phyloP scores from a whole-genome alignment of 768 basidiomycete genomes.

The Mycena latifolia region DNA sequence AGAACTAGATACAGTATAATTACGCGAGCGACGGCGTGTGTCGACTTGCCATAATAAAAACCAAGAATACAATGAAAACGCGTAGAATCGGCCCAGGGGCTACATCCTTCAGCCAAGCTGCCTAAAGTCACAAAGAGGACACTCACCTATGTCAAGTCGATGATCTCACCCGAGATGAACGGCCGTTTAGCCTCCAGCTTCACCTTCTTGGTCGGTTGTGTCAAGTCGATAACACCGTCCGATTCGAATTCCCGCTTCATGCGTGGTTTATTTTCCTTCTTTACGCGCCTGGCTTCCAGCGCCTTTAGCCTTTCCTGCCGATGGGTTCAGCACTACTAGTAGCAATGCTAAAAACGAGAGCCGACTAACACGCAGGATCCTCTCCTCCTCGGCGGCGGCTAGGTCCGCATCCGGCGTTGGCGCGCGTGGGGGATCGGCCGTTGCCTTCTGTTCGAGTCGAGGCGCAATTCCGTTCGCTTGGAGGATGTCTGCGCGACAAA shows the following conservation, averaged over 20 bases:
- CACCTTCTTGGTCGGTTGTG: conserved; percentile 7
- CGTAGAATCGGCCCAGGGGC: no score
- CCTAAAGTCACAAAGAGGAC: no score
- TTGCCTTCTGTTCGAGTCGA: conserved; percentile 12
- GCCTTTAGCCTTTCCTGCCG: conserved; percentile 3
- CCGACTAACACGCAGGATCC: neutral
- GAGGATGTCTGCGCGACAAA: conserved; percentile 33
- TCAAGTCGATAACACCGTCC: conserved; percentile 12
- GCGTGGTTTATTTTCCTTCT: conserved; percentile 16
- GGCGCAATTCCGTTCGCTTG: conserved; percentile 30
- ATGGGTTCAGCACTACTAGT: no score
- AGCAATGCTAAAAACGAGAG: no score
- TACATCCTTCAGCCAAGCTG: no score
- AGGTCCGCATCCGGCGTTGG: neutral
- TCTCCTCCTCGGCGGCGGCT: no score
- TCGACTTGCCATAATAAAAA: no score
- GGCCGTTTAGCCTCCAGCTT: conserved; percentile 4
- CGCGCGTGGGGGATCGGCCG: neutral
- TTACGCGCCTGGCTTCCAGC: neutral
- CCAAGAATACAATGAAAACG: no score
- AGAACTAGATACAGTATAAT: no score
- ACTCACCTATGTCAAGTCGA: conserved; percentile 16
- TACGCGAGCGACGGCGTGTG: no score
- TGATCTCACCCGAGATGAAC: conserved; percentile 7
- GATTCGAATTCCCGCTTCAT: conserved; percentile 10